phyloP scores from a whole-genome alignment of 108 stramenopile genomes.

The Fragilaria radians region DNA sequence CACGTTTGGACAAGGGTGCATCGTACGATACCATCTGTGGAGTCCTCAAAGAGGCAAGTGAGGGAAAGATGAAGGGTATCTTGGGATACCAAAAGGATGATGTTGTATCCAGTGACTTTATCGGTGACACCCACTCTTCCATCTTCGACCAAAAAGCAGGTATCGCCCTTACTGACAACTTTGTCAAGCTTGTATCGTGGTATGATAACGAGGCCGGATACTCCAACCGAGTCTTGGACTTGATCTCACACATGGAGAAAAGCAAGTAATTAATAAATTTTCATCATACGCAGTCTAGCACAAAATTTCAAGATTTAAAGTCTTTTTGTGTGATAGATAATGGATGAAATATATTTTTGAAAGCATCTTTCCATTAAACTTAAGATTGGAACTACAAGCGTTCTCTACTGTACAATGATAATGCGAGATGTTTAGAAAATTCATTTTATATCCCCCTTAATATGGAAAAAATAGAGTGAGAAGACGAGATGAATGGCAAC shows the following conservation, averaged over 20 bases:
- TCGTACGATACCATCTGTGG: conserved; percentile 98
- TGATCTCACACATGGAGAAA: conserved; percentile 93
- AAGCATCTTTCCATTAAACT: no score
- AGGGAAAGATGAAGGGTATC: conserved; percentile 96
- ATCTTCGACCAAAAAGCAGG: conserved; percentile 99
- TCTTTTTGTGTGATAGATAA: no score
- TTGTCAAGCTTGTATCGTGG: conserved; percentile 97
- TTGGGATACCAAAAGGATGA: conserved; percentile 99
- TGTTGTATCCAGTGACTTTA: conserved; percentile 96
- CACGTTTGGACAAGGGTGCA: conserved; percentile 78
- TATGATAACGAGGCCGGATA: conserved; percentile 98
- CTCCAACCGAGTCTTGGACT: conserved; percentile 92
- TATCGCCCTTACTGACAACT: conserved; percentile 93
- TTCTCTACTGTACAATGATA: no score
- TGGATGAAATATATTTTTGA: no score
- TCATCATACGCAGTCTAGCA: background rate
- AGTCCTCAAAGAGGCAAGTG: conserved; percentile 83
- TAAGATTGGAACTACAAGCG: no score
- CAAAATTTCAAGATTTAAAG: no score
- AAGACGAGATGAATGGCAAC: no score
- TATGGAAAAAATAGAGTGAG: no score
- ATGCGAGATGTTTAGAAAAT: no score
- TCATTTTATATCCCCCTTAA: no score
- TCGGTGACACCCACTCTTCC: conserved; percentile 90
- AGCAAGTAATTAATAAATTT: conserved; percentile 39